A percentile compares a stretch with the other conserved stretches of the same genome.
phyloP scores from a whole-genome alignment of 371 early-diverging fungal species.

The Ordospora colligata region DNA sequence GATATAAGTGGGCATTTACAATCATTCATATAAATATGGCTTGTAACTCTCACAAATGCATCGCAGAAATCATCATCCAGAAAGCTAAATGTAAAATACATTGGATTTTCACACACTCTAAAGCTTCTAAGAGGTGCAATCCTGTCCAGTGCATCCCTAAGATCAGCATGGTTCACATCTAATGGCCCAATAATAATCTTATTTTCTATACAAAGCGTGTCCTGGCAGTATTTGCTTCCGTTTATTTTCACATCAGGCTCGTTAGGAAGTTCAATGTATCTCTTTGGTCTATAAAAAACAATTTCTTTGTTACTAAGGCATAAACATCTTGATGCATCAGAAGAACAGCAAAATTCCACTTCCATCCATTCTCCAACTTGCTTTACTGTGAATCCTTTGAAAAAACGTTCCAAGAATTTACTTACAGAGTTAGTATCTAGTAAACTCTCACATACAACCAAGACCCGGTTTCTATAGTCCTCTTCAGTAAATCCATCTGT shows the following conservation, averaged over 20 bases:
- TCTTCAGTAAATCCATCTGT: constrained; percentile 5
- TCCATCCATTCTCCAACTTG: too few relatives aligned
- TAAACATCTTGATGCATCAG: background rate
- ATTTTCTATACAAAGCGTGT: background rate
- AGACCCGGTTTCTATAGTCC: background rate
- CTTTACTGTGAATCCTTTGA: background rate
- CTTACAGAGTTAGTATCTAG: background rate
- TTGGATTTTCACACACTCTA: background rate
- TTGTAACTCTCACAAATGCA: background rate
- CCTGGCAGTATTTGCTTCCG: constrained; percentile 8
- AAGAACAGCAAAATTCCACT: background rate
- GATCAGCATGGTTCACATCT: background rate
- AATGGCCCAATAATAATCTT: constrained; percentile 22
- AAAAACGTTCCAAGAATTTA: background rate
- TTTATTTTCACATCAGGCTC: background rate
- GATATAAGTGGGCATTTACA: background rate
- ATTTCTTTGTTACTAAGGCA: background rate
- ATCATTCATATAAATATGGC: background rate
- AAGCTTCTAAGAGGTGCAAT: constrained; percentile 12
- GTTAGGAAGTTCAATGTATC: background rate
- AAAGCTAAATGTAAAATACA: constrained; percentile 9
- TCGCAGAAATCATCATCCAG: background rate
- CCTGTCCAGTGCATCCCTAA: constrained; percentile 5
- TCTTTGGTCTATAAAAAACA: background rate
- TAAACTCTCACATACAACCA: background rate